Conservation (phyloP, 768 basidiomycete genomes). For the Leccinellum rugosiceps region DNA sequence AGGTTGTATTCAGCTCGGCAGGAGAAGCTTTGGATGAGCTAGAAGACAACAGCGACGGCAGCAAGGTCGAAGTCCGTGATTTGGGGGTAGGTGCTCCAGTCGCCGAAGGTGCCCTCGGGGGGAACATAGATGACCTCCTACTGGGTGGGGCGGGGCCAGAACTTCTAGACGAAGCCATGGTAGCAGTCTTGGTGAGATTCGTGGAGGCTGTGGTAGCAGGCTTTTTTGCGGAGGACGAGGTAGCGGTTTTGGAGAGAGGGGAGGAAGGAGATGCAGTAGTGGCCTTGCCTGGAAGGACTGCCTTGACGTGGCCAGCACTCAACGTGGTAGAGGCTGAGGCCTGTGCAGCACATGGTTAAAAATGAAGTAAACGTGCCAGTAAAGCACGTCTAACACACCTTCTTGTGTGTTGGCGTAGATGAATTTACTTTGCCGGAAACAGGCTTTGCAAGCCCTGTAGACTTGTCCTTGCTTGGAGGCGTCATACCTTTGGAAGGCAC, state of each 20-base stretch:
- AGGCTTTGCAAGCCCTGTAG: slow-evolving; percentile 40
- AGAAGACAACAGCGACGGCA: slow-evolving; percentile 25
- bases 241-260: slow-evolving; percentile 30
- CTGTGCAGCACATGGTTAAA: slow-evolving; percentile 38
- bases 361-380: slow-evolving; percentile 19
- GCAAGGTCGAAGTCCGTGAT: slow-evolving; percentile 34
- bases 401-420: slow-evolving; percentile 61
- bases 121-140: slow-evolving; percentile 30
- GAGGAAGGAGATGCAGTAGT: slow-evolving; percentile 29
- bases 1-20: slow-evolving; percentile 23
- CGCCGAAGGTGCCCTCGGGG: slow-evolving; percentile 39
- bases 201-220: slow-evolving; percentile 26
- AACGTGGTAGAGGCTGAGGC: slow-evolving; percentile 65
- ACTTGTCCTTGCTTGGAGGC: slow-evolving; percentile 30
- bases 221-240: slow-evolving; percentile 31
- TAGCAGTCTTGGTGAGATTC: slow-evolving; percentile 31
- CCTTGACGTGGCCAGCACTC: slow-evolving; percentile 53
- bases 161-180: slow-evolving; percentile 32
- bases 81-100: slow-evolving; percentile 36
- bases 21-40: slow-evolving; percentile 18
- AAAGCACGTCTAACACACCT: slow-evolving; percentile 43
- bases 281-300: slow-evolving; percentile 42
- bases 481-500: slow-evolving; percentile 26
- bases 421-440: slow-evolving; percentile 46
- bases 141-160: slow-evolving; percentile 32